phyloP scores from a whole-genome alignment of 768 basidiomycete species.

The Mrakia gelida region DNA sequence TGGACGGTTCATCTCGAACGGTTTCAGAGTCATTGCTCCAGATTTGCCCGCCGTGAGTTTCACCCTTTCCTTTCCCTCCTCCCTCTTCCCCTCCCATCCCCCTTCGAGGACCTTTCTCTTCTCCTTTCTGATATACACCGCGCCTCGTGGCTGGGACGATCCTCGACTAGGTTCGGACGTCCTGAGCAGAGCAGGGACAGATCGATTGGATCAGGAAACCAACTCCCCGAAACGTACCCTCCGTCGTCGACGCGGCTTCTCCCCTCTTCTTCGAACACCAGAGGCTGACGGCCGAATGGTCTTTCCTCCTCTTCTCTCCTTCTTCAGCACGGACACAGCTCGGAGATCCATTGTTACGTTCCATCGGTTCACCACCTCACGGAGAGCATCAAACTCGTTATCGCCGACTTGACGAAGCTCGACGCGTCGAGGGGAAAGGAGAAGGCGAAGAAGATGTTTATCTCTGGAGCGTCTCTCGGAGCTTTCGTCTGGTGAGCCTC shows the following conservation, averaged over 20 bases:
- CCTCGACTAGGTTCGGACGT: not conserved
- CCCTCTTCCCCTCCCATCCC: not conserved
- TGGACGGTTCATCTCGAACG: not conserved
- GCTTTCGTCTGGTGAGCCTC: slow-evolving; percentile 17
- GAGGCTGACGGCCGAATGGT: not conserved
- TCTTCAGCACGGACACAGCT: slow-evolving; percentile 25
- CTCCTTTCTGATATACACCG: slow-evolving; percentile 1
- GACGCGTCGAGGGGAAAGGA: not conserved
- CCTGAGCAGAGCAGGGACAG: not conserved
- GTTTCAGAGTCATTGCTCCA: slow-evolving; percentile 26
- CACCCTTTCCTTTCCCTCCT: not conserved
- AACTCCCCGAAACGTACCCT: not conserved
- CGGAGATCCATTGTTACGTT: slow-evolving; percentile 23
- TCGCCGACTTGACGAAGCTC: not conserved
- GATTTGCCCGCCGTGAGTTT: slow-evolving; percentile 26
- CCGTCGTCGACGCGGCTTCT: not conserved
- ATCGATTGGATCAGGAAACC: not conserved
- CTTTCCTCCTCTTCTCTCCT: not conserved
- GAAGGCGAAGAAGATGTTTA: slow-evolving; percentile 12
- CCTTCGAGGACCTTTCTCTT: not conserved
- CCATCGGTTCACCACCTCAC: slow-evolving; percentile 2
- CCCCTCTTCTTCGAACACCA: not conserved
- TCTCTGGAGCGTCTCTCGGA: slow-evolving; percentile 22
- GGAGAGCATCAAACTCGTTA: not conserved
- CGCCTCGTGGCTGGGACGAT: not conserved